A percentile compares a stretch with the other conserved stretches of the same genome.
These are phyloP conservation scores for Aegle marmelos DNA, from an alignment of 345 rosid genomes.

Conservation along the genomic window DNA sequence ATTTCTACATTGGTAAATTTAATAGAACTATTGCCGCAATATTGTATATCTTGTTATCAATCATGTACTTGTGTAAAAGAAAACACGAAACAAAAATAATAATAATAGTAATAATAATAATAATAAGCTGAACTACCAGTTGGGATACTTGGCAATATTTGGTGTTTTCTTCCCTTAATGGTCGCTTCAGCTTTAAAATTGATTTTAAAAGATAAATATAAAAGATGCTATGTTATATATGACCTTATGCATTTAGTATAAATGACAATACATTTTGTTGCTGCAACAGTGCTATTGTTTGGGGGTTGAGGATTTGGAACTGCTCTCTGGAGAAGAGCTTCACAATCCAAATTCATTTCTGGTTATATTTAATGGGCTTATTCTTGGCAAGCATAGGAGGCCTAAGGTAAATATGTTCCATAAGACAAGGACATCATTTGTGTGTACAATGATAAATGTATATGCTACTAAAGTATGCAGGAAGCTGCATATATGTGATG, in stretches of 20 bases:
- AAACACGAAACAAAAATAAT: neutral
- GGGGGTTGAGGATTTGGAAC: slow-evolving; percentile 84
- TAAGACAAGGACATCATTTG: neutral
- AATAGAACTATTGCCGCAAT: neutral
- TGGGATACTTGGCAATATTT: neutral
- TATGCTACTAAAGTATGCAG: neutral
- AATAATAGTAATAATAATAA: no score
- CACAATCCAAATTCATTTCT: slow-evolving; percentile 77
- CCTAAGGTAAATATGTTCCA: slow-evolving; percentile 63
- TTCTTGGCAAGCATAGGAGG: slow-evolving; percentile 89
- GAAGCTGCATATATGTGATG: slow-evolving; percentile 8
- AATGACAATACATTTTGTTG: slow-evolving; percentile 4
- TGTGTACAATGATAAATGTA: neutral
- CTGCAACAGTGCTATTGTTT: slow-evolving; percentile 69
- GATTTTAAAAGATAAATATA: neutral
- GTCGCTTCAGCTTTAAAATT: neutral
- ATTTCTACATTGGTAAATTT: neutral
- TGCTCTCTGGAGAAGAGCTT: slow-evolving; percentile 86
- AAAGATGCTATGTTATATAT: neutral
- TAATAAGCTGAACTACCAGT: neutral
- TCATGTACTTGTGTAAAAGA: neutral
- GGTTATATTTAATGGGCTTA: slow-evolving; percentile 82
- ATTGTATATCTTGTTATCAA: neutral
- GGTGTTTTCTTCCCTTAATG: neutral
- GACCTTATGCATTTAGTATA: neutral